Conservation (phyloP, 2,329 filamentous ascomycete genomes). For the Exophiala spinifera region DNA sequence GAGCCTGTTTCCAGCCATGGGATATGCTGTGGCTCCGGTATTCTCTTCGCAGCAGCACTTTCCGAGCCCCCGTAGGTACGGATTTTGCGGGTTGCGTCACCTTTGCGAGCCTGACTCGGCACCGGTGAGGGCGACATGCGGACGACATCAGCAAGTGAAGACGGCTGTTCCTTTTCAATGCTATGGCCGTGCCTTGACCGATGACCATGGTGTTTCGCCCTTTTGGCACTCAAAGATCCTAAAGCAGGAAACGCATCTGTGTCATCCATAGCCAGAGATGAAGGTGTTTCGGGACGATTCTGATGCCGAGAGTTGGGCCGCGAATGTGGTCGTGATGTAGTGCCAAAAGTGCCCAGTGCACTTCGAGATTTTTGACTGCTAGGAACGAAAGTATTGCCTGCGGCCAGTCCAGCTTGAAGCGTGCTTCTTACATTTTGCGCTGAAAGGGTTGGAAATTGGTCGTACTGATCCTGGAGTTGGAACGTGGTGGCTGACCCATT, state of each 20-base stretch:
- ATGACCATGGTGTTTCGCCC: slow-evolving; percentile 89
- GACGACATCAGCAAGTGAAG: slow-evolving; percentile 87
- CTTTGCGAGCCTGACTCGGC: slow-evolving; percentile 47
- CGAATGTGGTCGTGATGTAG: slow-evolving; percentile 66
- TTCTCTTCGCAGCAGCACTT: slow-evolving; percentile 75
- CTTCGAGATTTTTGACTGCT: slow-evolving; percentile 19
- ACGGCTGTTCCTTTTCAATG: slow-evolving; percentile 64
- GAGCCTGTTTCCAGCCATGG: slow-evolving; percentile 96
- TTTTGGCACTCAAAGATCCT: slow-evolving; percentile 70
- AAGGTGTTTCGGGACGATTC: slow-evolving; percentile 53
- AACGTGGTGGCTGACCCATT: slow-evolving; percentile 60
- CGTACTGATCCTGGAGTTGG: slow-evolving; percentile 73
- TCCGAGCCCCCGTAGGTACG: slow-evolving; percentile 28
- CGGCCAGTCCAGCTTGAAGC: slow-evolving; percentile 44
- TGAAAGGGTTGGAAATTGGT: slow-evolving; percentile 74
- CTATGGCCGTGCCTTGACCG: slow-evolving; percentile 77
- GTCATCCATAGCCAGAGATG: slow-evolving; percentile 77
- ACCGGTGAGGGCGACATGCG: slow-evolving; percentile 90
- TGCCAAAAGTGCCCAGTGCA: slow-evolving; percentile 23
- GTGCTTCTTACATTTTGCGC: slow-evolving; percentile 32
- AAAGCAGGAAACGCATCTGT: slow-evolving; percentile 92
- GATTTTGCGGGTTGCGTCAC: slow-evolving; percentile 62
- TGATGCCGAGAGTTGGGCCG: slow-evolving; percentile 81
- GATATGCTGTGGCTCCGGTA: slow-evolving; percentile 83
- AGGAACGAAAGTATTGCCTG: slow-evolving; percentile 31